These are phyloP conservation scores for Termitomyces sp. DNA, from an alignment of 768 basidiomycete species.

Conservation along the genomic window DNA sequence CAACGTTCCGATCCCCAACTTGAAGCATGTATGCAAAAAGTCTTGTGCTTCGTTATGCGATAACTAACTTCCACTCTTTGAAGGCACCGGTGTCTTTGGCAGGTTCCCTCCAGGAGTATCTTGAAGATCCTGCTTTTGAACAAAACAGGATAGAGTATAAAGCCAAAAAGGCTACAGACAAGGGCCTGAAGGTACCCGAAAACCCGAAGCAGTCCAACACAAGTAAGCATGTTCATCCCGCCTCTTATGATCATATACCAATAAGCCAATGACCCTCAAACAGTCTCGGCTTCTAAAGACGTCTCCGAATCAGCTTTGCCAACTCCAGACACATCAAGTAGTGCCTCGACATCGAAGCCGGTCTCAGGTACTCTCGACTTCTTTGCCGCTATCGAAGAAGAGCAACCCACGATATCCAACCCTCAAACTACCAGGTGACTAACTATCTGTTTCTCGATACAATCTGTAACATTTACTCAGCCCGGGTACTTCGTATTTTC, in stretches of 20 bases:
- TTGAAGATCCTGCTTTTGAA: slow-evolving; percentile 96
- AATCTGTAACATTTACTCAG: slow-evolving; percentile 22
- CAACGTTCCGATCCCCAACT: slow-evolving; percentile 89
- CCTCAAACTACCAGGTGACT: slow-evolving; percentile 53
- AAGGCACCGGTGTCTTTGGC: slow-evolving; percentile 96
- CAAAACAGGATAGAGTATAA: slow-evolving; percentile 92
- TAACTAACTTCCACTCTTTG: not conserved
- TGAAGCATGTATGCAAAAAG: slow-evolving; percentile 68
- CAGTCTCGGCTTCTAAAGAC: not conserved
- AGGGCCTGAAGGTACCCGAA: slow-evolving; percentile 14
- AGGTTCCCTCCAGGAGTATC: slow-evolving; percentile 88
- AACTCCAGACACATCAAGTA: slow-evolving; percentile 9
- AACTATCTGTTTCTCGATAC: not conserved
- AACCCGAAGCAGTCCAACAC: slow-evolving; percentile 20
- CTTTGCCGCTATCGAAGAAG: slow-evolving; percentile 82
- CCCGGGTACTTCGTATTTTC: slow-evolving; percentile 43
- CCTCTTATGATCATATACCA: not conserved
- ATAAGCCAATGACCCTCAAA: not conserved
- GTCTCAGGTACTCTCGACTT: slow-evolving; percentile 57
- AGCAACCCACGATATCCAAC: slow-evolving; percentile 69
- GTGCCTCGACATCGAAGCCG: slow-evolving; percentile 7
- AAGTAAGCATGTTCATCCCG: slow-evolving; percentile 21
- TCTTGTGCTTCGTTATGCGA: not conserved
- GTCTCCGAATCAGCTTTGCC: not conserved
- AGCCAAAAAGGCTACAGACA: slow-evolving; percentile 62